Evolutionary conservation across 352 stramenopile species (phyloP).

Genomic region (Phytophthora chlamydospora): DNA sequence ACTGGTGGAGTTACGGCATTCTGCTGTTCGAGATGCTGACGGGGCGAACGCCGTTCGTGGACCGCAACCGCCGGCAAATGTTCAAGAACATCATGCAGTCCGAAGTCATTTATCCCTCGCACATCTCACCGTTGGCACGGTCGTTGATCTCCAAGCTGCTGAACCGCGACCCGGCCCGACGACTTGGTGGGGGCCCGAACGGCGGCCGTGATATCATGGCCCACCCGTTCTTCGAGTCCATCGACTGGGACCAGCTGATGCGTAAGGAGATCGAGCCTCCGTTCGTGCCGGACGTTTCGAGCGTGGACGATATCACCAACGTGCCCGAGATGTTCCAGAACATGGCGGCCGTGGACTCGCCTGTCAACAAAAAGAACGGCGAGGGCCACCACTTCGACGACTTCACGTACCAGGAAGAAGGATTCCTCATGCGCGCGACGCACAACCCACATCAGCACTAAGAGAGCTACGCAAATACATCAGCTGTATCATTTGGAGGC

Average conservation of each 20-base stretch:
- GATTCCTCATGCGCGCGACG: conserved; percentile 49
- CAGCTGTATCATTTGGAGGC: conserved; percentile 33
- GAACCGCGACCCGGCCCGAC: conserved; percentile 92
- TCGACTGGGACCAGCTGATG: conserved; percentile 89
- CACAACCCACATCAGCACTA: conserved; percentile 29
- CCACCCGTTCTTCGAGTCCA: conserved; percentile 83
- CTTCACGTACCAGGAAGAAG: conserved; percentile 90
- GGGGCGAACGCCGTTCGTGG: conserved; percentile 85
- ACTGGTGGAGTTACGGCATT: conserved; percentile 92
- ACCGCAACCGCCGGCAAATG: conserved; percentile 89
- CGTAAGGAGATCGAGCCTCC: conserved; percentile 83
- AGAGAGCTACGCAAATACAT: conserved; percentile 37
- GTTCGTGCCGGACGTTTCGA: conserved; percentile 82
- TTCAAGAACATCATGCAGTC: conserved; percentile 93
- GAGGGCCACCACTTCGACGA: conserved; percentile 90
- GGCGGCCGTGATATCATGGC: conserved; percentile 90
- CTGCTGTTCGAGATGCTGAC: conserved; percentile 91
- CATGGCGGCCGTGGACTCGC: conserved; percentile 88
- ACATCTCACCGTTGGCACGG: conserved; percentile 77
- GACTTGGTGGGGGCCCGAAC: conserved; percentile 91
- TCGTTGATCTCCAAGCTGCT: conserved; percentile 91
- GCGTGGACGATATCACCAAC: conserved; percentile 88
- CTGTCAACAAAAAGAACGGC: conserved; percentile 87
- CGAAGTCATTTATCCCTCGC: conserved; percentile 87
- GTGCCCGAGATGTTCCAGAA: conserved; percentile 91